A percentile compares a stretch with the other conserved stretches of the same genome.
phyloP scores from a whole-genome alignment of 2,329 filamentous ascomycete species.

The Monascus ruber region DNA sequence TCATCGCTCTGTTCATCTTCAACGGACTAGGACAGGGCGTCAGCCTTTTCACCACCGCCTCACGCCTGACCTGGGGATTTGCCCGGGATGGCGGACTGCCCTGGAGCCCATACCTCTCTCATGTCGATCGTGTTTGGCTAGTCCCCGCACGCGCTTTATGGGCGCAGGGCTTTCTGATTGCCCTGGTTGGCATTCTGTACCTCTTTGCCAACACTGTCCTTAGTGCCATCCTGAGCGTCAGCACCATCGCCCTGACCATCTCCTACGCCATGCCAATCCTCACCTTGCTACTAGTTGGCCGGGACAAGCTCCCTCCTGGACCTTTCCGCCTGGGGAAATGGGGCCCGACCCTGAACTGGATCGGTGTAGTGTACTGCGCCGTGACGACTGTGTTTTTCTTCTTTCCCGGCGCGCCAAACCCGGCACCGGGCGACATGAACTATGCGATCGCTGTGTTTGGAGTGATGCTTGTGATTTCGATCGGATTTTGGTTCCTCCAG shows the following conservation, averaged over 20 bases:
- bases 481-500: slow-evolving; percentile 41
- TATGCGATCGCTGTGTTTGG: slow-evolving; percentile 48
- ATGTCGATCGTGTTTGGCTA: slow-evolving; percentile 39
- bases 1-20: slow-evolving; percentile 47
- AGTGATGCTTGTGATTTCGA: slow-evolving; percentile 41
- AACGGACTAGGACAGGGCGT: slow-evolving; percentile 45
- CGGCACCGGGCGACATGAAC: slow-evolving; percentile 42
- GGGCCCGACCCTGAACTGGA: slow-evolving; percentile 37
- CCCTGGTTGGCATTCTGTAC: slow-evolving; percentile 44
- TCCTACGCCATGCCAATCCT: slow-evolving; percentile 42
- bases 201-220: slow-evolving; percentile 44
- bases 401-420: slow-evolving; percentile 38
- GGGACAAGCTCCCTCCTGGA: slow-evolving; percentile 40
- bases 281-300: slow-evolving; percentile 38
- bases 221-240: slow-evolving; percentile 44
- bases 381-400: slow-evolving; percentile 47
- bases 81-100: slow-evolving; percentile 42
- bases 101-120: slow-evolving; percentile 35
- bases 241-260: slow-evolving; percentile 46
- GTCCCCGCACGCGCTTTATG: slow-evolving; percentile 43
- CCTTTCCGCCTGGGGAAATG: slow-evolving; percentile 36
- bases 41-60: slow-evolving; percentile 41
- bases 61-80: slow-evolving; percentile 44
- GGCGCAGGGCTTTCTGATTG: slow-evolving; percentile 39
- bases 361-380: slow-evolving; percentile 41